phyloP scores from a whole-genome alignment of 768 basidiomycete genomes.

The Lepiota brunneoincarnata region DNA sequence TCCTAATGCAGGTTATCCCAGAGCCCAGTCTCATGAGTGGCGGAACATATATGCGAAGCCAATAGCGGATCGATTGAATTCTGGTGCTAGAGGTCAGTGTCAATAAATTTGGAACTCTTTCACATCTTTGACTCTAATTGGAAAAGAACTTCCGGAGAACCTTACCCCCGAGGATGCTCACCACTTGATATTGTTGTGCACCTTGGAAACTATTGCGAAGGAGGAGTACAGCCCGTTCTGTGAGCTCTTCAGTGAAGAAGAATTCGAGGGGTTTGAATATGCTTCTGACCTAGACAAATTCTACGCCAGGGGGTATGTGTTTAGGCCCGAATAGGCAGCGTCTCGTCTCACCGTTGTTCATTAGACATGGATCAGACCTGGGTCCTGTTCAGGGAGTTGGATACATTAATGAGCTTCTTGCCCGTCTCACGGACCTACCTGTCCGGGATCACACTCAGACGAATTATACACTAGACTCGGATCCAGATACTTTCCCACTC shows the following conservation, averaged over 20 bases:
- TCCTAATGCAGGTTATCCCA: constrained; percentile 47
- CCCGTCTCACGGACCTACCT: constrained; percentile 62
- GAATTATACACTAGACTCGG: constrained; percentile 66
- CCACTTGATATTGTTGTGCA: constrained; percentile 69
- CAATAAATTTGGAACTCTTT: background rate
- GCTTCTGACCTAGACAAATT: constrained; percentile 73
- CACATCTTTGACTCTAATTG: background rate
- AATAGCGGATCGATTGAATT: constrained; percentile 59
- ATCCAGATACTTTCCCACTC: constrained; percentile 69
- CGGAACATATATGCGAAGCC: constrained; percentile 48
- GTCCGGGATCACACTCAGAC: constrained; percentile 73
- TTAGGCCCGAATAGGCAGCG: background rate
- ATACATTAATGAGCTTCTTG: constrained; percentile 83
- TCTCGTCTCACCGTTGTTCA: background rate
- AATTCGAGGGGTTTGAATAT: constrained; percentile 70
- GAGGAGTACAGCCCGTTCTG: constrained; percentile 65
- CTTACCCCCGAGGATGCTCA: constrained; percentile 53
- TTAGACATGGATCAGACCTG: constrained; percentile 62
- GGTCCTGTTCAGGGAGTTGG: constrained; percentile 78
- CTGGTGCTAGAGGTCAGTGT: constrained; percentile 47
- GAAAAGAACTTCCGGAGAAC: constrained; percentile 31
- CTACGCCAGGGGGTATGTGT: constrained; percentile 69
- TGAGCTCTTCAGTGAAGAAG: constrained; percentile 57
- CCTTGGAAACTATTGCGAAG: constrained; percentile 69
- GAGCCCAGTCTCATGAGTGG: constrained; percentile 49